Percentiles rank a stretch among this genome's conserved stretches.
Conservation (phyloP, 176 grass and related monocot genomes). For the Pontederia crassipes region DNA sequence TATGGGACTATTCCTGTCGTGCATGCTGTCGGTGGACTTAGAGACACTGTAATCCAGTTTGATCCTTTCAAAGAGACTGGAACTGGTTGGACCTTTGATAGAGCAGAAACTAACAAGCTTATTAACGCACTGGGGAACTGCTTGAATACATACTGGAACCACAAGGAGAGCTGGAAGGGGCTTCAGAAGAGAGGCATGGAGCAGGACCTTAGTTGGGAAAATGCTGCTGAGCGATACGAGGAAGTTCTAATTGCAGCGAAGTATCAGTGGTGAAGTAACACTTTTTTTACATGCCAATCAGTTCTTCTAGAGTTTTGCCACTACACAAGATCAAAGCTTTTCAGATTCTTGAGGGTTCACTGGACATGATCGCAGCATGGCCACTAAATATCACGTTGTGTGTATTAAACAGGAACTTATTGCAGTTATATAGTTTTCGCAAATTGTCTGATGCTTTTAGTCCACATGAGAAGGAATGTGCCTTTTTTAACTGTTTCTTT, state of each 20-base stretch:
- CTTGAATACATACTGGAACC: conserved; percentile 70
- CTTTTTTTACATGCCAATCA: too few relatives aligned
- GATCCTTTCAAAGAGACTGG: conserved; percentile 50
- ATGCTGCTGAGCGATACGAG: conserved; percentile 73
- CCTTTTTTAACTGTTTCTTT: too few relatives aligned
- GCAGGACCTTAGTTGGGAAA: conserved; percentile 88
- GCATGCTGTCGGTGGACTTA: conserved; percentile 77
- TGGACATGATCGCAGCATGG: too few relatives aligned
- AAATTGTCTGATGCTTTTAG: too few relatives aligned
- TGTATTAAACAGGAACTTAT: too few relatives aligned
- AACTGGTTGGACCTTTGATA: conserved; percentile 76
- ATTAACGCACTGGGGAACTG: conserved; percentile 57
- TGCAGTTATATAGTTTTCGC: too few relatives aligned
- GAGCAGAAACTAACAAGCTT: conserved; percentile 47
- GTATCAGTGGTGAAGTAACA: conserved; percentile 65
- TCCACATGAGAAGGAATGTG: too few relatives aligned
- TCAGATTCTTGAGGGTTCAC: too few relatives aligned
- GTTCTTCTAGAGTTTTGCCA: too few relatives aligned
- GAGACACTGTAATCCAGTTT: conserved; percentile 72
- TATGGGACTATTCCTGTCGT: conserved; percentile 88
- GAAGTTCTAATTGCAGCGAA: conserved; percentile 81
- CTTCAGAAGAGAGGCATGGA: conserved; percentile 66
- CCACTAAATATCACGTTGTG: too few relatives aligned
- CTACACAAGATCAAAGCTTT: too few relatives aligned
- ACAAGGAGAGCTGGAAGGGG: conserved; percentile 68